Evolutionary conservation across 108 stramenopile genomes (phyloP).

Genomic region (Discostella pseudostelligera): DNA sequence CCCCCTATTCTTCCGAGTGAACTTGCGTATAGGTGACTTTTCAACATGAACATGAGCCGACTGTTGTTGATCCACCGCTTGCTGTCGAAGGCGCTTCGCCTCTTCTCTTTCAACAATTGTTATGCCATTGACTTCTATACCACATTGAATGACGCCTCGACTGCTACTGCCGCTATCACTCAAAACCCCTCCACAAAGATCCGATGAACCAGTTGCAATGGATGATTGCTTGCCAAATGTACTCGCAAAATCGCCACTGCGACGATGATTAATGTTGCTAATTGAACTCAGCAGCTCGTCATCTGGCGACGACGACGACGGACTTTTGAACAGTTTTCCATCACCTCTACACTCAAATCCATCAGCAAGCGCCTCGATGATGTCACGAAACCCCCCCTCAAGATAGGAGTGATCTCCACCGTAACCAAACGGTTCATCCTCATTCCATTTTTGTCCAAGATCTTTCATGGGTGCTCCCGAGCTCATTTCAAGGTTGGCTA

Average conservation of each 20-base stretch:
- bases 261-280: constrained; percentile 7
- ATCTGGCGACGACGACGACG: background rate
- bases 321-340: constrained; percentile 26
- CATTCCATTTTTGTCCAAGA: constrained; percentile 87
- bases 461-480: constrained; percentile 76
- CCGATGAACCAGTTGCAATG: background rate
- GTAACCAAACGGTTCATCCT: constrained; percentile 90
- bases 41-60: background rate
- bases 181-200: background rate
- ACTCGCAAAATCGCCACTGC: constrained; percentile 39
- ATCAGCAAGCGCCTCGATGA: constrained; percentile 72
- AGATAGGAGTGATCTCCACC: constrained; percentile 90
- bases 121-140: constrained; percentile 44
- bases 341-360: constrained; percentile 69
- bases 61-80: background rate
- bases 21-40: constrained; percentile 26
- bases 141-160: constrained; percentile 45
- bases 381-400: constrained; percentile 68
- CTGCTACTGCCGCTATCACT: background rate
- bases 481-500: constrained; percentile 87
- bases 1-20: constrained; percentile 30
- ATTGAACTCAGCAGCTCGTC: constrained; percentile 1
- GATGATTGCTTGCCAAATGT: constrained; percentile 7
- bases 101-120: constrained; percentile 48
- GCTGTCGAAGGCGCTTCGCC: constrained; percentile 19